These are phyloP conservation scores for Orbilia blumenaviensis DNA, from an alignment of 2,329 filamentous ascomycete species.

Conservation along the genomic window DNA sequence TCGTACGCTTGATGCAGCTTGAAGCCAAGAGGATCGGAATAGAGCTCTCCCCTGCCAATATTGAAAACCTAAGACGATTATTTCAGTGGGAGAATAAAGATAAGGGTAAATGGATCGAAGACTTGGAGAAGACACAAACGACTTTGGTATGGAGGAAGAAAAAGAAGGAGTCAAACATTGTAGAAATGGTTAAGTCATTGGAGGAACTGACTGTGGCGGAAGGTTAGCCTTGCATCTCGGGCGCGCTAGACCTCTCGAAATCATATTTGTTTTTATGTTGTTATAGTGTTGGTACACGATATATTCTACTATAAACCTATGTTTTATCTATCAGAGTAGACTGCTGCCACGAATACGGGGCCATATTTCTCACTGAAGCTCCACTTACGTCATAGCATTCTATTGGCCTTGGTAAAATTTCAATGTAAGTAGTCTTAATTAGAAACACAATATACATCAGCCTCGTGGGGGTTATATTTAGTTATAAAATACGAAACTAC, in stretches of 20 bases:
- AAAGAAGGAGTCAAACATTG: slow-evolving; percentile 45
- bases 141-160: slow-evolving; percentile 37
- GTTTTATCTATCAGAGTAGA: no score
- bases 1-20: slow-evolving; percentile 43
- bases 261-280: not conserved
- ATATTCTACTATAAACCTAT: no score
- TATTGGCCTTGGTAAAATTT: no score
- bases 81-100: slow-evolving; percentile 47
- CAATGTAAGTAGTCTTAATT: no score
- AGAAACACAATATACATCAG: no score
- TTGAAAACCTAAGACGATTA: slow-evolving; percentile 9
- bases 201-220: slow-evolving; percentile 27
- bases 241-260: not conserved
- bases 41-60: not conserved
- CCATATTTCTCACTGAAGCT: no score
- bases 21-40: slow-evolving; percentile 35
- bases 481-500: no score
- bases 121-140: slow-evolving; percentile 40
- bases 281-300: not conserved
- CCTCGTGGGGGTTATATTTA: no score
- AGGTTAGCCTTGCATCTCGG: not conserved
- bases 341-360: no score
- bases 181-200: slow-evolving; percentile 43
- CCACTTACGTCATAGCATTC: no score
- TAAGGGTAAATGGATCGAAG: slow-evolving; percentile 43